Percentiles rank a stretch among this genome's conserved stretches.
Conservation (phyloP, 108 stramenopile species). For the Nitzschia palea region DNA sequence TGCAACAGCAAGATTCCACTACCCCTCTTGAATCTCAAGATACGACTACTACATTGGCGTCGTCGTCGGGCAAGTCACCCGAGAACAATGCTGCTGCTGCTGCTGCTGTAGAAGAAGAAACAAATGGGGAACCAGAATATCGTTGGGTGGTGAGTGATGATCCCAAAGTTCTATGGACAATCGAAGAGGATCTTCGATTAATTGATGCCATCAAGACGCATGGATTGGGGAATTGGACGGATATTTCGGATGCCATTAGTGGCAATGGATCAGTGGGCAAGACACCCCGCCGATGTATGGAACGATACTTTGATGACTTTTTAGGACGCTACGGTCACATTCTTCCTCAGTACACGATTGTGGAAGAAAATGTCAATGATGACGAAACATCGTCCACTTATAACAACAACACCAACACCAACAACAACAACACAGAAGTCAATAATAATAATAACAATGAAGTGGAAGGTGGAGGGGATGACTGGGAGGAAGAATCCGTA, state of each 20-base stretch:
- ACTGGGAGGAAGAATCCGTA: slow-evolving; percentile 45
- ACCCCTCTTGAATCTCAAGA: no score
- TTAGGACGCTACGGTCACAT: slow-evolving; percentile 86
- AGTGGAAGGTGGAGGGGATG: background rate
- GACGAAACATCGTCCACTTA: slow-evolving; percentile 7
- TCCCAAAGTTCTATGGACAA: slow-evolving; percentile 72
- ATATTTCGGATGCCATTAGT: slow-evolving; percentile 79
- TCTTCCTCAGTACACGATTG: slow-evolving; percentile 79
- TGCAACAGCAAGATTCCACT: no score
- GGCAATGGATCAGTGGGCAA: slow-evolving; percentile 68
- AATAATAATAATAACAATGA: slow-evolving; percentile 10
- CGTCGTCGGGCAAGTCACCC: background rate
- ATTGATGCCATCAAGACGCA: slow-evolving; percentile 79
- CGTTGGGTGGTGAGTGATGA: slow-evolving; percentile 34
- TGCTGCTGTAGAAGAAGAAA: background rate
- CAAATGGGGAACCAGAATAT: no score
- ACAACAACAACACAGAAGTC: background rate
- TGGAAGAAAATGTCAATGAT: slow-evolving; percentile 39
- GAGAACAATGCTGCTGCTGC: slow-evolving; percentile 1
- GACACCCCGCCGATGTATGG: slow-evolving; percentile 88
- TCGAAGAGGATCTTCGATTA: slow-evolving; percentile 84
- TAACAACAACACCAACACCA: slow-evolving; percentile 12
- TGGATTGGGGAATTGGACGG: slow-evolving; percentile 88
- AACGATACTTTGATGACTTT: slow-evolving; percentile 87
- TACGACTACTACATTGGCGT: no score